Evolutionary conservation across 805 yeast species (phyloP), one percentile per base, ranked within the genome.

Genomic region (Ogataea methylovora): DNA sequence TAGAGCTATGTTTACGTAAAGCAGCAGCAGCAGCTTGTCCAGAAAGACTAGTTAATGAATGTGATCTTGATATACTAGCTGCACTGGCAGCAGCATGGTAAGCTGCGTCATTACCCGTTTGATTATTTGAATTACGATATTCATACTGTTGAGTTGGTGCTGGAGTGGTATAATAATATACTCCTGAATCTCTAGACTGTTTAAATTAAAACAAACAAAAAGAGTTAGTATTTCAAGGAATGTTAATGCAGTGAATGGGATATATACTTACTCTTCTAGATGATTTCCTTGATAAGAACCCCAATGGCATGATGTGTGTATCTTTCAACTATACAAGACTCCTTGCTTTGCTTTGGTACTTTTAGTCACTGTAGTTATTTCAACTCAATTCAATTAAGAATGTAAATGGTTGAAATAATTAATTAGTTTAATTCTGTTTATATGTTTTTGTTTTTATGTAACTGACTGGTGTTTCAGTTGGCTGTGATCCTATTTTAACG

Each of bases 21-120:
- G 60, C 60, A 9, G 60, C 53, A 5, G 57, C 54, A 2, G 60
- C 60, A 2, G 60, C 60, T 19, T 50, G 48, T 16, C 52, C 45
- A 2, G 59, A 54, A 17, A 51, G 28, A 15, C 50, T 45, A 5
- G 46, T 46, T 44, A 49, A 35, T 24, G 56, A 49, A 24, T 44
- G 38, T 12, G 46, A 36, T 31, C 54, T 40, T 26, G 47, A 39
- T 8, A 36, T 46, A 13, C 45, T 30, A 4, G 54, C 52, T 26
- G 45, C 45, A 30, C 40, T 42, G 4, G 57, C 55, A 16, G 55
- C 55, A 36, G 43, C 31, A 30, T 32, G 43, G 4, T 53, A 56
- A 4, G 46, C 32, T 15, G n/a, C 27, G 21, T 30, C 17, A 18
- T 30, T 24, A 5, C 14, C 24, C 29, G 27, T 22, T 34, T 10